phyloP scores from a whole-genome alignment of 805 yeast genomes.

The Candida boidinii region DNA sequence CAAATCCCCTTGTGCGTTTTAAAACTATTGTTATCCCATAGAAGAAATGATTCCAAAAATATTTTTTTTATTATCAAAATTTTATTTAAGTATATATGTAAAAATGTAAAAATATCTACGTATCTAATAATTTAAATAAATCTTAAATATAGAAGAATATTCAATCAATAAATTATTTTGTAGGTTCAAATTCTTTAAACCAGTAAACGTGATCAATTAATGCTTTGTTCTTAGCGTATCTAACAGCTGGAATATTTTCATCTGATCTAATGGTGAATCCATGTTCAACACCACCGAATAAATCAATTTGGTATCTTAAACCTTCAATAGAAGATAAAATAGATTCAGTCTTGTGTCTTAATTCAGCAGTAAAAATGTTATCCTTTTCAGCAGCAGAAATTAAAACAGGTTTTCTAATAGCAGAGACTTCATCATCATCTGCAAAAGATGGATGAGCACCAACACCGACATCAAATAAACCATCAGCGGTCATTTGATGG shows the following conservation, averaged over 20 bases:
- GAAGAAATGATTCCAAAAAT: too few species aligned
- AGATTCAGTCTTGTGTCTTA: conserved; percentile 54
- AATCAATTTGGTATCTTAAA: conserved; percentile 49
- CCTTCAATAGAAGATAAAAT: conserved; percentile 37
- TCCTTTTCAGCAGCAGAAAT: conserved; percentile 76
- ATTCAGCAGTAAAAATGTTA: conserved; percentile 49
- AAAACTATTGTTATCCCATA: too few species aligned
- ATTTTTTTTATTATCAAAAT: too few species aligned
- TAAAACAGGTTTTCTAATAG: conserved; percentile 50
- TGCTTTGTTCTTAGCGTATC: conserved; percentile 62
- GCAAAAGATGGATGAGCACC: conserved; percentile 82
- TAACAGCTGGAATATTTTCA: conserved; percentile 36
- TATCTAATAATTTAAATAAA: too few species aligned
- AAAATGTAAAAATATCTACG: too few species aligned
- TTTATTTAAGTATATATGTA: too few species aligned
- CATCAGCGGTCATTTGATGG: conserved; percentile 35
- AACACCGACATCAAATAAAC: conserved; percentile 47
- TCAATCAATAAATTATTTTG: too few species aligned
- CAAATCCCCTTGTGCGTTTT: too few species aligned
- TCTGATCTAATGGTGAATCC: conserved; percentile 84
- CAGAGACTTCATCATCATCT: conserved; percentile 52
- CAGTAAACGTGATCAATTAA: conserved; percentile 35
- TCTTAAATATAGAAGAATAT: too few species aligned
- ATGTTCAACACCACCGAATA: conserved; percentile 59
- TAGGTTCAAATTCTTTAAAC: conserved; percentile 20